Conservation (phyloP, 23 red algal genomes). For the Gracilaria domingensis region DNA sequence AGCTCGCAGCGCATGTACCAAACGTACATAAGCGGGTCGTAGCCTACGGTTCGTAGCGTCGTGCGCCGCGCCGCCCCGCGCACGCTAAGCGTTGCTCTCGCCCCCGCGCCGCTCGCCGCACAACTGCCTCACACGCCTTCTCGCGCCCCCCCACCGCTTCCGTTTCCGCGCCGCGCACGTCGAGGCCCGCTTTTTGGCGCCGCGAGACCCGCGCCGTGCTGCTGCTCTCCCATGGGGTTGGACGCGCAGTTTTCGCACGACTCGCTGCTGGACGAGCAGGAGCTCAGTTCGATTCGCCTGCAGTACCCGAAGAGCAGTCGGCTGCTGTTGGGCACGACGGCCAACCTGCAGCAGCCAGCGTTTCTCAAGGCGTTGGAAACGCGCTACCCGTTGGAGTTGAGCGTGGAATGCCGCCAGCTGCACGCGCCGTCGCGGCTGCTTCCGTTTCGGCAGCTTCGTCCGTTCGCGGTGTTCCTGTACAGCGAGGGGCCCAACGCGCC, state of each 20-base stretch:
- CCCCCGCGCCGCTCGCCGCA: too few species aligned
- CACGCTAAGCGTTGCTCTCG: not conserved
- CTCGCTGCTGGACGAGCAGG: conserved; percentile 15
- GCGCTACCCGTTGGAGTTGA: conserved; percentile 55
- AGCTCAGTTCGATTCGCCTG: conserved; percentile 31
- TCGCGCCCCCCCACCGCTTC: too few species aligned
- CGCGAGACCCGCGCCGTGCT: too few species aligned
- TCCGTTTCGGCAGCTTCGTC: conserved; percentile 25
- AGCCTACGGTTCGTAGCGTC: too few species aligned
- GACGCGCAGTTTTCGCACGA: conserved; percentile 24
- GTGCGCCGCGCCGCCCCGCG: too few species aligned
- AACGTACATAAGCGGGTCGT: too few species aligned
- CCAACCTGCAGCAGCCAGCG: conserved; percentile 58
- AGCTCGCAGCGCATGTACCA: too few species aligned
- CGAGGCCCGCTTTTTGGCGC: not conserved
- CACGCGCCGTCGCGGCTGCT: conserved; percentile 12
- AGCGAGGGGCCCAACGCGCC: conserved; percentile 27
- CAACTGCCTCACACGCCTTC: too few species aligned
- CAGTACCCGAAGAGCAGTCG: conserved; percentile 68
- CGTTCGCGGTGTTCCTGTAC: conserved; percentile 65
- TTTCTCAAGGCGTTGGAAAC: conserved; percentile 74
- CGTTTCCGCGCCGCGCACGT: too few species aligned
- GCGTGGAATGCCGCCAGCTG: conserved; percentile 42
- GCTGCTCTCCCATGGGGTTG: not conserved
- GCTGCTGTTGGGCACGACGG: conserved; percentile 62